Percentiles rank a stretch among this genome's conserved stretches.
Conservation (phyloP, 306 rosid species). For the Prunus mume region DNA sequence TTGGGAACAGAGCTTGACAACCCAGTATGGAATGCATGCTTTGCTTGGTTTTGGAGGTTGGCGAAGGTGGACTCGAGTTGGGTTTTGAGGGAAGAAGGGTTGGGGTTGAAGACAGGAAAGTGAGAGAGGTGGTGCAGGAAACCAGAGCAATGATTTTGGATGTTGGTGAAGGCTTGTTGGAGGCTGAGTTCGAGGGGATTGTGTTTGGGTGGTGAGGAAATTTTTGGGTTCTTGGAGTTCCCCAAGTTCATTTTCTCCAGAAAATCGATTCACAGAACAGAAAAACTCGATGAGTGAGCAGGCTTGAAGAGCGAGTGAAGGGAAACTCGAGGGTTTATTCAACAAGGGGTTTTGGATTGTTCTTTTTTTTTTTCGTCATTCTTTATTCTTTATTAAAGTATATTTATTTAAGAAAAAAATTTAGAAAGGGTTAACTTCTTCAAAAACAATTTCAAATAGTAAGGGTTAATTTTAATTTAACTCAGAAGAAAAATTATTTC, state of each 20-base stretch:
- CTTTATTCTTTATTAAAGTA: not conserved
- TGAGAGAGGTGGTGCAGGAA: slow-evolving; percentile 35
- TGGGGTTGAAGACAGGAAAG: slow-evolving; percentile 29
- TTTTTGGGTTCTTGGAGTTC: slow-evolving; percentile 18
- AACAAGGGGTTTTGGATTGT: not conserved
- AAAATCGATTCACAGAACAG: not conserved
- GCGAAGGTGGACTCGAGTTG: slow-evolving; percentile 37
- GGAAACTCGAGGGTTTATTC: not conserved
- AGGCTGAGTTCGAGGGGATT: slow-evolving; percentile 31
- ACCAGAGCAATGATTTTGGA: slow-evolving; percentile 47
- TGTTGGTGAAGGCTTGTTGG: slow-evolving; percentile 34
- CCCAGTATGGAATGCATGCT: slow-evolving; percentile 23
- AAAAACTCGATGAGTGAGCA: not conserved
- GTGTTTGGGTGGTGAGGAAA: slow-evolving; percentile 28
- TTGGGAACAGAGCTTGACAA: slow-evolving; percentile 21
- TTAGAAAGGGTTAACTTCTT: no score
- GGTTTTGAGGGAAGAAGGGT: slow-evolving; percentile 32
- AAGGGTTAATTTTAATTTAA: no score
- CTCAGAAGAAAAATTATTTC: no score
- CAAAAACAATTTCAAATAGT: no score
- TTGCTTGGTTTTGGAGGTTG: slow-evolving; percentile 38
- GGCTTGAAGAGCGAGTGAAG: not conserved
- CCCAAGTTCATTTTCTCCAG: slow-evolving; percentile 32
- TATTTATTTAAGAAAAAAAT: no score
- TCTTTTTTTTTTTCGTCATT: not conserved